Evolutionary conservation across 495 filamentous ascomycete genomes (phyloP), one percentile per base, ranked within the genome.

Genomic region (Beverwykella pulmonaria): DNA sequence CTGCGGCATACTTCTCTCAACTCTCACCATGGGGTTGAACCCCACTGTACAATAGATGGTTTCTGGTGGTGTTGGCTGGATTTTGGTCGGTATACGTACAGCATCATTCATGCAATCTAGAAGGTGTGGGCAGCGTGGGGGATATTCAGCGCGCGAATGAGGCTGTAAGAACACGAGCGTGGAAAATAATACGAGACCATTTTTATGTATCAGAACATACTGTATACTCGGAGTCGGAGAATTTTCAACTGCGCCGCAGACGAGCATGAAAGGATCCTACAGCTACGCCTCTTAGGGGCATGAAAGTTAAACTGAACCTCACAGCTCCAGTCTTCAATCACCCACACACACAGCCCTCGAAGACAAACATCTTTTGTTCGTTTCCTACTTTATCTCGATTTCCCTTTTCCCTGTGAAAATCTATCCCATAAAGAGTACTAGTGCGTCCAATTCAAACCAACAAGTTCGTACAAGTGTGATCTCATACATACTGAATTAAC

Each of bases 1-100:
- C 22, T 4, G 20, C 22, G 48, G 22, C 48, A 52, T 26, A 52
- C 44, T 52, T 58, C 30, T 58, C 22, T 58, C 55, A 34, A 58
- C 53, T 36, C 26, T 55, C 39, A 44, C 39, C 39, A 12, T 44
- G 39, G 39, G 39, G 17, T 44, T 44, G 39, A 3, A 7, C 48
- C 48, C 48, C 48, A 7, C 8, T 52, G 39, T 44, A 44, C 39
- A 44, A 7, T 44, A 44, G 17, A 44, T 44, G 39, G 39, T 44
- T 44, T n/a, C 39, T 9, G 39, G 6, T 5, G 30, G 30, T 44
- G 39, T n/a, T 44, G 39, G 39, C 39, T 44, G 17, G 39, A 44
- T 10, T n/a, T 44, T 44, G 39, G 39, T 44, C 39, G 39, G 5
- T 44, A 34, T 34, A 12, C 30, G 12, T n/a, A 14, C 39, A n/a